Evolutionary conservation across 2,329 filamentous ascomycete species (phyloP).

Genomic region (Microascus cirrosus): DNA sequence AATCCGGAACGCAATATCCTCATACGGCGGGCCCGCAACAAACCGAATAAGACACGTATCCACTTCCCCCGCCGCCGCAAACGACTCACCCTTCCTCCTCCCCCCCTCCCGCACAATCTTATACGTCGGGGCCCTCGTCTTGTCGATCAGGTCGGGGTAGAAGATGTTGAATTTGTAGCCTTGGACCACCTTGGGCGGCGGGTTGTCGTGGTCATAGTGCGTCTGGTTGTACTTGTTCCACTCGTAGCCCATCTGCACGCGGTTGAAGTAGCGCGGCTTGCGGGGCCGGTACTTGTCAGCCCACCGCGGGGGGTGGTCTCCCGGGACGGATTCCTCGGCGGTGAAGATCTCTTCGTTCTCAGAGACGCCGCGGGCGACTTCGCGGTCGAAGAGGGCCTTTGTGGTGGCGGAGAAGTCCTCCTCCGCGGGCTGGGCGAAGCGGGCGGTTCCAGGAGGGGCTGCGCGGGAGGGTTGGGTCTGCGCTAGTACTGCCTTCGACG

Average conservation of each 20-base stretch:
- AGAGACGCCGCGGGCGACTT: conserved; percentile 79
- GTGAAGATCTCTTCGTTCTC: conserved; percentile 96
- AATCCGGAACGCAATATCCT: conserved; percentile 93
- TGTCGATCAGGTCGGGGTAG: conserved; percentile 94
- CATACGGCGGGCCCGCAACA: conserved; percentile 88
- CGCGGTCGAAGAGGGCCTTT: conserved; percentile 81
- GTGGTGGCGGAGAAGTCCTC: conserved; percentile 82
- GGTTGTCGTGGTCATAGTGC: conserved; percentile 97
- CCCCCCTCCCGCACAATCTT: conserved; percentile 92
- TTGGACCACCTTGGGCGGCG: conserved; percentile 93
- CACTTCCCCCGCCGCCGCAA: conserved; percentile 86
- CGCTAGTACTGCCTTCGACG: background rate
- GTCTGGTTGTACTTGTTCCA: conserved; percentile 99
- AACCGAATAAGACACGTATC: conserved; percentile 96
- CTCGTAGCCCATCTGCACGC: conserved; percentile 97
- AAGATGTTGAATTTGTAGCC: conserved; percentile 99
- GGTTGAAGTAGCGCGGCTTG: conserved; percentile 95
- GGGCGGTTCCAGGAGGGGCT: conserved; percentile 44
- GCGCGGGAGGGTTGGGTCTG: background rate
- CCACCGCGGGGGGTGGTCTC: conserved; percentile 60
- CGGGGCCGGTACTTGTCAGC: conserved; percentile 75
- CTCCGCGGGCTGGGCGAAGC: conserved; percentile 58
- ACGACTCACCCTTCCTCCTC: conserved; percentile 78
- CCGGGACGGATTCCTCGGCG: conserved; percentile 69
- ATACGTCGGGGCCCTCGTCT: conserved; percentile 87